Evolutionary conservation across 1,284 basidiomycete species (phyloP), one percentile per base, ranked within the genome.

Genomic region (Nidula niveotomentosa): DNA sequence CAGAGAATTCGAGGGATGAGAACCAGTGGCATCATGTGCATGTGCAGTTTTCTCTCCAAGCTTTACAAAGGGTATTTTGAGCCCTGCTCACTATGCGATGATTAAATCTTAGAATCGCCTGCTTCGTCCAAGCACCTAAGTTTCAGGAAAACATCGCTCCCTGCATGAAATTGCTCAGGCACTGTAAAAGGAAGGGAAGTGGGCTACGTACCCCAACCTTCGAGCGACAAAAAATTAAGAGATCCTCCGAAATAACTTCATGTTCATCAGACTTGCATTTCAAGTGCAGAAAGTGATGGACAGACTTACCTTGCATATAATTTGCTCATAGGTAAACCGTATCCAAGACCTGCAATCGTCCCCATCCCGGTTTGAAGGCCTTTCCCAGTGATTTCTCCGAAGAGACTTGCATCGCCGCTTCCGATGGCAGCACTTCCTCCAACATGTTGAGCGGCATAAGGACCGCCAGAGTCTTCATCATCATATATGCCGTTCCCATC

Each of bases 281-380:
- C 37, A 17, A 43, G 44, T 33, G n/a, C n/a, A n/a, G n/a, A n/a
- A n/a, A n/a, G n/a, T n/a, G n/a, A n/a, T n/a, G n/a, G n/a, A 44
- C 10, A 45, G 46, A 65, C 78, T 56, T 65, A 85, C 77, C 74
- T 85, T 23, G 91, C 86, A 65, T 94, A 94, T 51, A 94, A 70
- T 59, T 83, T 81, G 65, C 91, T 91, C 88, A 94, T 90, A 3
- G 93, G 93, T 53, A 94, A 72, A 0, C 92, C 92, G 61, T 93
- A 93, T 2, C 93, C 94, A 41, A 95, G 71, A 1, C 91, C 91
- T 1, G 90, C 89, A 57, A 94, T 85, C 1, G 90, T 91, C 8
- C 91, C 91, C 47, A 80, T 65, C 8, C 79, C 83, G 51, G 83
- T 86, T 65, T 92, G 88, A 44, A 95, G 65, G 2, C 89, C 89